Evolutionary conservation across 1,284 basidiomycete species (phyloP), one percentile per base, ranked within the genome.

Genomic region (Ustilago hordei): DNA sequence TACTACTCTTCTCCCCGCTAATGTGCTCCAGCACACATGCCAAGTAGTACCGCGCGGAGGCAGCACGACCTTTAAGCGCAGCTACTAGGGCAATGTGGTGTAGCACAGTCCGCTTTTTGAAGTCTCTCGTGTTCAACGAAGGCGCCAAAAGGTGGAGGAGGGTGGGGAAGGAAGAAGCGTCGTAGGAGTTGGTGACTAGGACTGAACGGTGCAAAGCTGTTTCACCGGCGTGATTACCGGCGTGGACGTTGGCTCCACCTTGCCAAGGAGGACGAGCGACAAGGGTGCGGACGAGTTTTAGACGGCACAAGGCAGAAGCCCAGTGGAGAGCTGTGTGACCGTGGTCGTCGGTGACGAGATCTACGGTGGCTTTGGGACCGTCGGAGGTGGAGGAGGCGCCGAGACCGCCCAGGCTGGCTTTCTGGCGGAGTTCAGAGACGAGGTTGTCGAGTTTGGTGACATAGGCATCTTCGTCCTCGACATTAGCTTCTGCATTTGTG

Each of bases 281-380:
- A 4, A 85, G 77, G 60, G 80, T 79, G 2, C 75, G 66, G 34
- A 85, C 84, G 2, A 85, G 74, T 34, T 74, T 64, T 52, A 85
- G 71, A 31, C 93, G 90, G 2, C 92, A 94, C 50, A 98, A 89
- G 41, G 95, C 93, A 7, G 94, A 92, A 1, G 97, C 95, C 84
- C 98, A 91, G 86, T 99, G 97, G 34, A 99, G 89, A 7, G 96
- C 92, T 0, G 95, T 95, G 86, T 99, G 96, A 0, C 95, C 94
- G 82, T 95, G 92, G 75, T 98, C 94, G 83, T 99, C 97, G 43
- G 83, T 84, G 55, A 85, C 78, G 31, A 91, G 87, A 63, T 92
- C 90, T 4, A 93, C 85, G 4, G 93, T 89, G 3, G 88, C 83
- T 19, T 83, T 81, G 0, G 92, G 90, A 75, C 93, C 91, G 69